Percentiles rank a stretch among this genome's conserved stretches.
phyloP scores from a whole-genome alignment of 768 basidiomycete genomes.

The Mrakia gelida region DNA sequence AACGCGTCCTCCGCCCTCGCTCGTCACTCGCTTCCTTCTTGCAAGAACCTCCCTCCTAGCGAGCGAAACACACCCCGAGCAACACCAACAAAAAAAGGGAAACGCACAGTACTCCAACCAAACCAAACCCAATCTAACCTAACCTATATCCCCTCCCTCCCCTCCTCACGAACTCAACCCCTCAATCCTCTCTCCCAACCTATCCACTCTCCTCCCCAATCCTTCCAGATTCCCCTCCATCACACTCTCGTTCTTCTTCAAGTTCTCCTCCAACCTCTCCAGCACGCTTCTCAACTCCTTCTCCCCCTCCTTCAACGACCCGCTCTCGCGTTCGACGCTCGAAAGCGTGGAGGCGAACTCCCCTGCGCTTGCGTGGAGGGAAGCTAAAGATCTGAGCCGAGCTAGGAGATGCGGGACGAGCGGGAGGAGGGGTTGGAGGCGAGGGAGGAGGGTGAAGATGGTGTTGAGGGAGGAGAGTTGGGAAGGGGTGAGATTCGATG shows the following conservation, averaged over 20 bases:
- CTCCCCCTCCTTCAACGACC: constrained; percentile 64
- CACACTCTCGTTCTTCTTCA: constrained; percentile 66
- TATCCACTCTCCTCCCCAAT: constrained; percentile 55
- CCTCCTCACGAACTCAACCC: constrained; percentile 15
- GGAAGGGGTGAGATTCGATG: constrained; percentile 36
- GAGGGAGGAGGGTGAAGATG: constrained; percentile 46
- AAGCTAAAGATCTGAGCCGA: constrained; percentile 75
- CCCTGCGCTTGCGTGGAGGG: constrained; percentile 74
- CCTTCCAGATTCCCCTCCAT: constrained; percentile 64
- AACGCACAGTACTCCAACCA: too few species aligned
- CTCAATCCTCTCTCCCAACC: constrained; percentile 53
- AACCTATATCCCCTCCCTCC: neutral
- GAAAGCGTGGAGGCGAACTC: constrained; percentile 67
- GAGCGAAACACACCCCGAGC: too few species aligned
- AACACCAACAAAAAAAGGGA: too few species aligned
- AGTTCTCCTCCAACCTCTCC: constrained; percentile 68
- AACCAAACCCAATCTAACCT: too few species aligned
- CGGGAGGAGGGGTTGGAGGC: constrained; percentile 49
- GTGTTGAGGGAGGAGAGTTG: constrained; percentile 43
- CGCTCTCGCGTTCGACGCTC: constrained; percentile 36
- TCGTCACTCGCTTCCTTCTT: too few species aligned
- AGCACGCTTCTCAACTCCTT: constrained; percentile 59
- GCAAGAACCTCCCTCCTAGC: too few species aligned
- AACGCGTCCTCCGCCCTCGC: too few species aligned
- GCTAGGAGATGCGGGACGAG: constrained; percentile 72